Percentiles rank a stretch among this genome's conserved stretches.
Evolutionary conservation across 208 protist species (phyloP).

Genomic region (Acanthamoeba lenticulata): DNA sequence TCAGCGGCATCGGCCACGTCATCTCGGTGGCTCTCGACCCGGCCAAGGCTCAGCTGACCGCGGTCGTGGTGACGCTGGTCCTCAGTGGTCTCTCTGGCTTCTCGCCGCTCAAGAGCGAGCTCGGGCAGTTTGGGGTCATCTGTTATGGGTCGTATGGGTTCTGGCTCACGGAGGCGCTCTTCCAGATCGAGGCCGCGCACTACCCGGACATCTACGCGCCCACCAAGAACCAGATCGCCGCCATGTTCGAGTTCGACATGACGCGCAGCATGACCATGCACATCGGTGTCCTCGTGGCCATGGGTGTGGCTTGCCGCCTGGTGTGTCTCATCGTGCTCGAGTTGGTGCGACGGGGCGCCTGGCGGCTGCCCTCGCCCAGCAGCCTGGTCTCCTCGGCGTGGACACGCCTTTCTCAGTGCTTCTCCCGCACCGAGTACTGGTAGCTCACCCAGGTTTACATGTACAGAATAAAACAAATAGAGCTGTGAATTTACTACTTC

Average conservation of each 20-base stretch:
- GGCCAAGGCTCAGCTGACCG: constrained; percentile 6
- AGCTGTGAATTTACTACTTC: too few relatives aligned
- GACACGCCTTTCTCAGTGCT: too few relatives aligned
- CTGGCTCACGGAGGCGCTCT: constrained; percentile 57
- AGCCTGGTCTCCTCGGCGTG: too few relatives aligned
- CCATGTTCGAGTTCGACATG: not conserved
- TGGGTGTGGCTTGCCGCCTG: not conserved
- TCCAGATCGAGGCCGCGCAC: constrained; percentile 23
- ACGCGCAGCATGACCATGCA: not conserved
- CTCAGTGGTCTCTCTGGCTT: not conserved
- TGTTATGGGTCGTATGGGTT: not conserved
- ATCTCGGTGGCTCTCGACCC: constrained; percentile 46
- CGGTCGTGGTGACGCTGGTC: constrained; percentile 17
- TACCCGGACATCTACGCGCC: constrained; percentile 47
- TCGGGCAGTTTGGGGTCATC: not conserved
- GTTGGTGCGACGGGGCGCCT: not conserved
- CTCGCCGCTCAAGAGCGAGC: constrained; percentile 49
- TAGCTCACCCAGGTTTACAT: too few relatives aligned
- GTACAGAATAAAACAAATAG: too few relatives aligned
- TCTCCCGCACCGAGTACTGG: too few relatives aligned
- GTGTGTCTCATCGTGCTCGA: not conserved
- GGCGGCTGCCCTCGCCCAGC: not conserved
- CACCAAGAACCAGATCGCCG: not conserved
- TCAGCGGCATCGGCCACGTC: not conserved
- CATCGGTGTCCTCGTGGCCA: not conserved